Conservation (phyloP, 179 eudicot genomes). For the Beta macrorhiza region DNA sequence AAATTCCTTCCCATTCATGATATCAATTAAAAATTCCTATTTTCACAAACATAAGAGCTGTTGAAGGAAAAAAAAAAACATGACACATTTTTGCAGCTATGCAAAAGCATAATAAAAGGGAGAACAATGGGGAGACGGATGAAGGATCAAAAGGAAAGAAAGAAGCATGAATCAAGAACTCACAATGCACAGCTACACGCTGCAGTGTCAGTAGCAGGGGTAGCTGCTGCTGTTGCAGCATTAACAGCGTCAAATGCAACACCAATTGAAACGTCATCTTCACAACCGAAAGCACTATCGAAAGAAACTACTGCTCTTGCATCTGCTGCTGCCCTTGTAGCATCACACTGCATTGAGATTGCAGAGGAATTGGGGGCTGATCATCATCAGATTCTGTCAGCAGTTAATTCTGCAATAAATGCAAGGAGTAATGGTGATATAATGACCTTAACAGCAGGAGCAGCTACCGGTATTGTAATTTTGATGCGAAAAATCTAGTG, state of each 20-base stretch:
- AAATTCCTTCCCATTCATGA: background rate
- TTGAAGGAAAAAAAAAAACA: background rate
- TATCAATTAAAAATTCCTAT: background rate
- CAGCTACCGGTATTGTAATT: conserved; percentile 68
- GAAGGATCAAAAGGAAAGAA: conserved; percentile 81
- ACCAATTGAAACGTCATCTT: conserved; percentile 32
- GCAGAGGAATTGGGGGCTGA: conserved; percentile 80
- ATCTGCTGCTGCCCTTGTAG: conserved; percentile 91
- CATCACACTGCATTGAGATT: conserved; percentile 90
- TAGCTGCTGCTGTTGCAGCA: conserved; percentile 93
- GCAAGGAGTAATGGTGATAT: conserved; percentile 82
- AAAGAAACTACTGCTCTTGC: conserved; percentile 64
- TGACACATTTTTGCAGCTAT: conserved; percentile 40
- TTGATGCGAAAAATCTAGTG: background rate
- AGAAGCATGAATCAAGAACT: conserved; percentile 78
- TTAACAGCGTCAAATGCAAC: conserved; percentile 56
- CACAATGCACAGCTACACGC: conserved; percentile 93
- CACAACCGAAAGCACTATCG: conserved; percentile 35
- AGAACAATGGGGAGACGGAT: conserved; percentile 70
- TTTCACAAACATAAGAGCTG: background rate
- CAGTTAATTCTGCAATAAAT: conserved; percentile 69
- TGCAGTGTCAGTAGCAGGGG: conserved; percentile 86
- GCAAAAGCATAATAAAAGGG: conserved; percentile 67
- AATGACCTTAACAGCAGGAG: conserved; percentile 94
- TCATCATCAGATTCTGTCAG: conserved; percentile 64